phyloP scores from a whole-genome alignment of 2,329 filamentous ascomycete species.

The Stagonosporopsis vannaccii region DNA sequence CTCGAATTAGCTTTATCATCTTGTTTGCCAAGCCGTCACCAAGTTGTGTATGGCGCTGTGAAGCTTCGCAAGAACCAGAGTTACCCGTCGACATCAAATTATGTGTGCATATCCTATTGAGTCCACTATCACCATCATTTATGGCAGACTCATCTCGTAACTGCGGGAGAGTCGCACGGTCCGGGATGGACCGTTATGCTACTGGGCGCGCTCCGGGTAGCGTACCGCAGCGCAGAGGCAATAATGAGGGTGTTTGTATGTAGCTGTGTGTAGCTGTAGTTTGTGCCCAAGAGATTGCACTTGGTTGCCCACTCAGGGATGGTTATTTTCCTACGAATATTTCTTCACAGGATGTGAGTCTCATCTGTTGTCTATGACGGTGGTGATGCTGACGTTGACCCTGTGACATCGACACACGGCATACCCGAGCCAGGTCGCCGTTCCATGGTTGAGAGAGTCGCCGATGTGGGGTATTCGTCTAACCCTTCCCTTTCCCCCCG shows the following conservation, averaged over 20 bases:
- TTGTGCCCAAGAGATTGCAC: not conserved
- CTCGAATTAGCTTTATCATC: not conserved
- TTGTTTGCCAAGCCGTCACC: not conserved
- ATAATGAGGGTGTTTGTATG: constrained; percentile 3
- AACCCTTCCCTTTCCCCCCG: constrained; percentile 17
- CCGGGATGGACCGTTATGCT: constrained; percentile 24
- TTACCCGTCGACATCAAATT: constrained; percentile 4
- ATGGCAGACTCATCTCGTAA: not conserved
- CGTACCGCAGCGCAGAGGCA: constrained; percentile 18
- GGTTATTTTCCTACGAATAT: not conserved
- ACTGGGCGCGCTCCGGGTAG: constrained; percentile 25
- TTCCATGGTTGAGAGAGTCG: constrained; percentile 27
- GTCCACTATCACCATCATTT: not conserved
- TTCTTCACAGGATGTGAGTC: not conserved
- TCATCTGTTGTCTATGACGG: constrained; percentile 4
- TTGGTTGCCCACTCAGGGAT: not conserved
- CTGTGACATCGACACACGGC: constrained; percentile 24
- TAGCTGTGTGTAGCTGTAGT: not conserved
- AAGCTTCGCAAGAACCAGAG: constrained; percentile 10
- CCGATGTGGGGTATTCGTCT: constrained; percentile 31
- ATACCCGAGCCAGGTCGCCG: constrained; percentile 26
- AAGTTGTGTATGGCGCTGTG: not conserved
- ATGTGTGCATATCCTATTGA: constrained; percentile 6
- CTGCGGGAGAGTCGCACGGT: constrained; percentile 16
- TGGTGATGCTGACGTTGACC: constrained; percentile 2